Conservation (phyloP, 371 early-diverging fungal species). For the Encephalitozoon cuniculi region DNA sequence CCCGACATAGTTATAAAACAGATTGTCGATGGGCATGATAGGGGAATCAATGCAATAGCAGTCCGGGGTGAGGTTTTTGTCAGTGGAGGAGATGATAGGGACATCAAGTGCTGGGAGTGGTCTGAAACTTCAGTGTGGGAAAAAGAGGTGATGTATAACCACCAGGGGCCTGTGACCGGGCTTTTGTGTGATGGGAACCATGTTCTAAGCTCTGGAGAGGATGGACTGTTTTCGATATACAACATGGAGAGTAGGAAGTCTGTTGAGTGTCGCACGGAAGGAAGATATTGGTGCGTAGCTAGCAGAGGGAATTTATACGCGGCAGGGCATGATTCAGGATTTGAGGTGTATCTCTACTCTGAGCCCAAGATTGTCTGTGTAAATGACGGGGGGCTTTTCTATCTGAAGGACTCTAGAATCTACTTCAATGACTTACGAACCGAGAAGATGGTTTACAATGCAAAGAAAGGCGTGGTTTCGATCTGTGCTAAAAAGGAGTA, state of each 20-base stretch:
- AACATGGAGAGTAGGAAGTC: constrained; percentile 80
- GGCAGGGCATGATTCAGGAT: constrained; percentile 82
- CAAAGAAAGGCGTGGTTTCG: constrained; percentile 19
- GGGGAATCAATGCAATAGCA: constrained; percentile 92
- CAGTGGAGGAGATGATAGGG: constrained; percentile 90
- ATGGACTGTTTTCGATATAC: constrained; percentile 89
- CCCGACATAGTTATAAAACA: constrained; percentile 91
- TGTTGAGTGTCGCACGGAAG: constrained; percentile 75
- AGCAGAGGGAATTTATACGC: constrained; percentile 63
- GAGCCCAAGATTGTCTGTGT: constrained; percentile 80
- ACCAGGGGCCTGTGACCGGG: constrained; percentile 87
- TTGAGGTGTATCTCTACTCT: constrained; percentile 87
- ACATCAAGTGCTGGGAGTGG: constrained; percentile 92
- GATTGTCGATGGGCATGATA: constrained; percentile 92
- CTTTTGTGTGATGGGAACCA: constrained; percentile 64
- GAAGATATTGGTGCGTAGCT: constrained; percentile 88
- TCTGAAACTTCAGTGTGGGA: constrained; percentile 88
- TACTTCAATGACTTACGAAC: constrained; percentile 19
- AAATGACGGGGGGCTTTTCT: constrained; percentile 49
- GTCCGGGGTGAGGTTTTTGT: constrained; percentile 80
- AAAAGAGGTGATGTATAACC: constrained; percentile 87
- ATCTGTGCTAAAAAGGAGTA: not conserved
- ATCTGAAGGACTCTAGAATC: constrained; percentile 18
- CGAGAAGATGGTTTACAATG: constrained; percentile 14
- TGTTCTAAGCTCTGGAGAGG: constrained; percentile 82